A percentile compares a stretch with the other conserved stretches of the same genome.
Evolutionary conservation across 2,329 filamentous ascomycete genomes (phyloP).

Genomic region (Beauveria pseudobassiana): DNA sequence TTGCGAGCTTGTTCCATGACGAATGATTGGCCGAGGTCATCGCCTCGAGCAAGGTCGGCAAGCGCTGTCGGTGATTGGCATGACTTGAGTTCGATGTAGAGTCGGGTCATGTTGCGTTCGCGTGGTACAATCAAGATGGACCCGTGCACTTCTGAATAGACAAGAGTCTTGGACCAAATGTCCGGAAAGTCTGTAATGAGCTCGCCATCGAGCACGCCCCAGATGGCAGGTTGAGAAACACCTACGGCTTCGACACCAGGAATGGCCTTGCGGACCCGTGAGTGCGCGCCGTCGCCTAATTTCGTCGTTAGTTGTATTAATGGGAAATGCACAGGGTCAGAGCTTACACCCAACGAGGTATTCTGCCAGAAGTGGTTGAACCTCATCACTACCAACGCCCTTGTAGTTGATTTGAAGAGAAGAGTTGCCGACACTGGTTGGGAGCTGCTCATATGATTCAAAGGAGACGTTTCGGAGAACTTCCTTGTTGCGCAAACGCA

Average conservation of each 20-base stretch:
- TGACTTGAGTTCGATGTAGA: conserved; percentile 51
- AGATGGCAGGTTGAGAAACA: conserved; percentile 47
- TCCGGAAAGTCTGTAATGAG: conserved; percentile 67
- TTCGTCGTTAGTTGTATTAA: neutral
- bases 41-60: conserved; percentile 21
- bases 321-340: no score
- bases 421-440: conserved; percentile 29
- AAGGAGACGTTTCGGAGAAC: conserved; percentile 60
- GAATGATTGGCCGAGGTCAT: conserved; percentile 50
- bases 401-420: conserved; percentile 45
- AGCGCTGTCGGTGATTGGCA: conserved; percentile 31
- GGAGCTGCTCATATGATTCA: conserved; percentile 43
- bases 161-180: conserved; percentile 65
- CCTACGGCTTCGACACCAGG: conserved; percentile 47
- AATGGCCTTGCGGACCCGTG: conserved; percentile 60
- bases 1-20: conserved; percentile 60
- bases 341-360: conserved; percentile 60
- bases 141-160: conserved; percentile 59
- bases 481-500: conserved; percentile 54
- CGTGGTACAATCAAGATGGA: conserved; percentile 68
- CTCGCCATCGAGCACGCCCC: conserved; percentile 66
- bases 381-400: conserved; percentile 43
- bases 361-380: conserved; percentile 44
- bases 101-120: conserved; percentile 63
- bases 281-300: conserved; percentile 61